phyloP scores from a whole-genome alignment of 2,329 filamentous ascomycete genomes.

The Daldinia sp. region DNA sequence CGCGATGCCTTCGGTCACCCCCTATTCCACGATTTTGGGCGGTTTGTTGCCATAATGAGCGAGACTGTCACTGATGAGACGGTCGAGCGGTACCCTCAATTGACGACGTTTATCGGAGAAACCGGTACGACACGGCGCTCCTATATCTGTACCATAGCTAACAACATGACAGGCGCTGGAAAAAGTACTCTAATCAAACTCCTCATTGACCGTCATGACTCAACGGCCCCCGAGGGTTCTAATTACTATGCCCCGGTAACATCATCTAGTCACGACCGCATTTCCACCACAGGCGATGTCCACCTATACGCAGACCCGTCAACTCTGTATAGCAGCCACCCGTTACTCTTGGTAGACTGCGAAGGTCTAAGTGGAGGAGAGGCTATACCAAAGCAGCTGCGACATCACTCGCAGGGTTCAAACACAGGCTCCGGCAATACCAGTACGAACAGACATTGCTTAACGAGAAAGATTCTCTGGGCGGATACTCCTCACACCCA shows the following conservation, averaged over 20 bases:
- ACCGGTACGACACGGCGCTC: slow-evolving; percentile 45
- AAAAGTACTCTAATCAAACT: slow-evolving; percentile 61
- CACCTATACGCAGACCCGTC: slow-evolving; percentile 61
- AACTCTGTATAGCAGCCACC: slow-evolving; percentile 49
- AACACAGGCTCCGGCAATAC: slow-evolving; percentile 9
- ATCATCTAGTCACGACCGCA: slow-evolving; percentile 51
- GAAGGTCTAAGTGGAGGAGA: slow-evolving; percentile 62
- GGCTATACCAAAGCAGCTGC: slow-evolving; percentile 45
- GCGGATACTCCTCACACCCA: slow-evolving; percentile 46
- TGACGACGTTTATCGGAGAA: slow-evolving; percentile 56
- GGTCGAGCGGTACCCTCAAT: slow-evolving; percentile 47
- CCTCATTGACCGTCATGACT: slow-evolving; percentile 51
- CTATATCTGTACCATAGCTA: background rate
- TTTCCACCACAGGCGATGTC: slow-evolving; percentile 60
- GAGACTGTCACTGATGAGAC: slow-evolving; percentile 43
- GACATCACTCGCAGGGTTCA: slow-evolving; percentile 34
- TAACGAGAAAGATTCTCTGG: slow-evolving; percentile 45
- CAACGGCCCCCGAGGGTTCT: slow-evolving; percentile 40
- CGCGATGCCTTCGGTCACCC: slow-evolving; percentile 44
- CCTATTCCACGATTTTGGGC: slow-evolving; percentile 48
- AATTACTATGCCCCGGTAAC: slow-evolving; percentile 55
- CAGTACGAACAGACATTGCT: slow-evolving; percentile 32
- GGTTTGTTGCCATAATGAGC: slow-evolving; percentile 54
- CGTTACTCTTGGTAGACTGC: slow-evolving; percentile 60
- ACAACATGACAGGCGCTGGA: slow-evolving; percentile 49